phyloP scores from a whole-genome alignment of 768 basidiomycete species.

The Pulveroboletus sp. region DNA sequence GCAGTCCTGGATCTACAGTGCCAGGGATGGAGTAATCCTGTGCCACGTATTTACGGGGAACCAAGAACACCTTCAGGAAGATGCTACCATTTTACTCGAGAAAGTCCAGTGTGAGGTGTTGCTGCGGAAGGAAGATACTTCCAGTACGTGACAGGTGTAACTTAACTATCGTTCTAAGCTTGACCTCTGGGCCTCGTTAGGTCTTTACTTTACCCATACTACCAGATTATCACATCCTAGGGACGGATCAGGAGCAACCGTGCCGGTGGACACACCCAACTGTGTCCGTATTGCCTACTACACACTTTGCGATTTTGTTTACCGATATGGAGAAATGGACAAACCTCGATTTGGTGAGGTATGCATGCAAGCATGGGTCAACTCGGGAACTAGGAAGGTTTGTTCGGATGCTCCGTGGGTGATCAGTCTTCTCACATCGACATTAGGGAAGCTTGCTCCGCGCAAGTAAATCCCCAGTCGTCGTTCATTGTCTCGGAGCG shows the following conservation, averaged over 20 bases:
- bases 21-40: slow-evolving; percentile 23
- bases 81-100: slow-evolving; percentile 35
- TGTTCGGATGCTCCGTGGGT: not conserved
- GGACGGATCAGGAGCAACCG: slow-evolving; percentile 11
- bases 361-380: slow-evolving; percentile 39
- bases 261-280: slow-evolving; percentile 25
- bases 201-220: slow-evolving; percentile 26
- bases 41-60: slow-evolving; percentile 52
- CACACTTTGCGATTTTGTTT: slow-evolving; percentile 29
- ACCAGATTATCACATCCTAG: slow-evolving; percentile 11
- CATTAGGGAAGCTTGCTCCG: slow-evolving; percentile 22
- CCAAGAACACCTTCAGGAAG: slow-evolving; percentile 34
- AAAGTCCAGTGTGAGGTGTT: slow-evolving; percentile 35
- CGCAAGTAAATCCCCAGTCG: slow-evolving; percentile 19
- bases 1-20: slow-evolving; percentile 22
- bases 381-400: slow-evolving; percentile 36
- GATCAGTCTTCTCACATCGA: not conserved
- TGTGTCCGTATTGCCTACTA: slow-evolving; percentile 19
- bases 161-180: not conserved
- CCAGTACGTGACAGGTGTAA: slow-evolving; percentile 15
- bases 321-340: slow-evolving; percentile 33
- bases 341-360: slow-evolving; percentile 33
- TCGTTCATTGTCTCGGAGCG: slow-evolving; percentile 25
- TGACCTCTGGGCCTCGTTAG: slow-evolving; percentile 12
- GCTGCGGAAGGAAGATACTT: slow-evolving; percentile 16